Evolutionary conservation across 352 stramenopile genomes (phyloP).

Genomic region (Pilasporangium apinafurcum): DNA sequence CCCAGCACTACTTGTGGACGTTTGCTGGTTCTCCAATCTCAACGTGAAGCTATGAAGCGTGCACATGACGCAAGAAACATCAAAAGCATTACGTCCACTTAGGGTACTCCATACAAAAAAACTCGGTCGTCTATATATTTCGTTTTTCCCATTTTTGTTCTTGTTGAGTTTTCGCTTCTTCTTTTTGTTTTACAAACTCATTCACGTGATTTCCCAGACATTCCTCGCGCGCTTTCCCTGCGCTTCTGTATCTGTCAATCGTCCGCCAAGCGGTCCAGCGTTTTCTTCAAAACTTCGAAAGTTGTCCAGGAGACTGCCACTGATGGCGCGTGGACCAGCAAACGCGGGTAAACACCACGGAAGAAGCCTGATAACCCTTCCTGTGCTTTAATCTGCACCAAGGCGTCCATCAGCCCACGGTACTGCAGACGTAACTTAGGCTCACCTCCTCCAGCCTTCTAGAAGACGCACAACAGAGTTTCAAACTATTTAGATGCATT

Average conservation of each 20-base stretch:
- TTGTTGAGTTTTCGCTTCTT: neutral
- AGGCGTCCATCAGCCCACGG: constrained; percentile 59
- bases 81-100: constrained; percentile 6
- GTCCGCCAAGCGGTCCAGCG: constrained; percentile 41
- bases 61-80: constrained; percentile 6
- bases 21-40: too few species aligned
- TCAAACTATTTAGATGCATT: too few species aligned
- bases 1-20: too few species aligned
- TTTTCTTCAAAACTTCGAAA: constrained; percentile 96
- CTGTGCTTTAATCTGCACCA: constrained; percentile 87
- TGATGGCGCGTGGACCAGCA: constrained; percentile 95
- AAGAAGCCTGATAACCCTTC: constrained; percentile 95
- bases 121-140: constrained; percentile 37
- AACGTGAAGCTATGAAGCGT: too few species aligned
- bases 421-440: constrained; percentile 69
- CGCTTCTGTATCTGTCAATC: too few species aligned
- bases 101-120: neutral
- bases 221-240: too few species aligned
- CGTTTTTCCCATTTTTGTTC: constrained; percentile 4
- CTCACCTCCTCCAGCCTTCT: constrained; percentile 18
- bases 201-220: constrained; percentile 6
- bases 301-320: constrained; percentile 99
- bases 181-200: constrained; percentile 1
- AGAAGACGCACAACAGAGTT: neutral
- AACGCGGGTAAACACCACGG: constrained; percentile 89